A percentile compares a stretch with the other conserved stretches of the same genome.
These are phyloP conservation scores for Salix dunnii DNA, from an alignment of 345 rosid genomes.

Conservation along the genomic window DNA sequence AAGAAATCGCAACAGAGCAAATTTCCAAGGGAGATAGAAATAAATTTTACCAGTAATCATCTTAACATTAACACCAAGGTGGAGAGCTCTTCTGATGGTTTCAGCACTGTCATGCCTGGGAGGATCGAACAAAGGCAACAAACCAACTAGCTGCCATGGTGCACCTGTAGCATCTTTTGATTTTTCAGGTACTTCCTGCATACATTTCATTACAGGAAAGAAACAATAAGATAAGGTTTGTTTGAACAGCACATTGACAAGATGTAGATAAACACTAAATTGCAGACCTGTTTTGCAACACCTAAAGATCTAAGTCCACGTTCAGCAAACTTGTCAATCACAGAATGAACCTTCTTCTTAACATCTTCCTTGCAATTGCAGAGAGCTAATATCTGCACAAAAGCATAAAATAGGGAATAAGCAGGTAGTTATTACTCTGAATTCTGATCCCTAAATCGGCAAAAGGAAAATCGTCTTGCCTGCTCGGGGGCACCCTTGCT, in stretches of 20 bases:
- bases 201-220: background rate
- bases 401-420: slow-evolving; percentile 9
- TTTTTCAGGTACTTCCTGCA: slow-evolving; percentile 82
- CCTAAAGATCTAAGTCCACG: slow-evolving; percentile 90
- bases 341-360: slow-evolving; percentile 60
- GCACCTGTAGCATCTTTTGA: slow-evolving; percentile 68
- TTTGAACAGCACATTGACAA: background rate
- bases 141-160: slow-evolving; percentile 81
- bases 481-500: slow-evolving; percentile 97
- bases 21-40: background rate
- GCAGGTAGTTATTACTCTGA: background rate
- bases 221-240: background rate
- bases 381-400: slow-evolving; percentile 52
- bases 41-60: slow-evolving; percentile 74
- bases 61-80: slow-evolving; percentile 88
- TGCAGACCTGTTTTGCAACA: slow-evolving; percentile 79
- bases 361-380: slow-evolving; percentile 78
- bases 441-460: background rate
- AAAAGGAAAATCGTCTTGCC: slow-evolving; percentile 33
- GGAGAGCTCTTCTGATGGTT: slow-evolving; percentile 84
- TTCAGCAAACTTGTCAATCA: slow-evolving; percentile 86
- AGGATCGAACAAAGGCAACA: slow-evolving; percentile 89
- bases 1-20: background rate
- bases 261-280: background rate
- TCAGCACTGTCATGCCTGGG: slow-evolving; percentile 98